phyloP scores from a whole-genome alignment of 495 filamentous ascomycete species.

The Podospora fimiseda region DNA sequence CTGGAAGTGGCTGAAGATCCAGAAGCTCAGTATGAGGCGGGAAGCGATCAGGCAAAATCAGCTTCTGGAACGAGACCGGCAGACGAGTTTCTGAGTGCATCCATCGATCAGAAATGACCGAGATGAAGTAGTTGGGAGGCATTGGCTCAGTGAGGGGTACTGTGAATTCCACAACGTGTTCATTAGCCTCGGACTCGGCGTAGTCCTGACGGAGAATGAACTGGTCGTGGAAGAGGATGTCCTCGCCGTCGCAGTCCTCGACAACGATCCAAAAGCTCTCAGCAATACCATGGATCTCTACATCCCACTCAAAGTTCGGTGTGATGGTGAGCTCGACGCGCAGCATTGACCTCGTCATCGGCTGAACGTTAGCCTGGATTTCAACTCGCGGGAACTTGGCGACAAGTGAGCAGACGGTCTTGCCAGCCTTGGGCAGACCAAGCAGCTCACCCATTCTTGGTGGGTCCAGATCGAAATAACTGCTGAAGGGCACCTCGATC shows the following conservation, averaged over 20 bases:
- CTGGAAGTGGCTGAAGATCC: constrained; percentile 83
- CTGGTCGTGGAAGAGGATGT: constrained; percentile 91
- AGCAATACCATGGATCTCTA: constrained; percentile 73
- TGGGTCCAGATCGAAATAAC: constrained; percentile 92
- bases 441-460: constrained; percentile 96
- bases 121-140: constrained; percentile 98
- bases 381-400: constrained; percentile 91
- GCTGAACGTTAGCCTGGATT: constrained; percentile 85
- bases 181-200: constrained; percentile 70
- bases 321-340: constrained; percentile 87
- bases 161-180: constrained; percentile 96
- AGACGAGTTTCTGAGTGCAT: constrained; percentile 96
- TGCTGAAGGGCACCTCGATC: constrained; percentile 89
- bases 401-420: constrained; percentile 75
- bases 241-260: constrained; percentile 95
- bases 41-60: constrained; percentile 92
- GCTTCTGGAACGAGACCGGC: constrained; percentile 87
- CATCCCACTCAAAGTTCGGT: constrained; percentile 96
- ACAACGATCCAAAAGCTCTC: constrained; percentile 97
- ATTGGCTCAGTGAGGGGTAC: constrained; percentile 95
- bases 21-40: constrained; percentile 85
- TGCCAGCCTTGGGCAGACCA: constrained; percentile 84
- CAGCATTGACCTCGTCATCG: constrained; percentile 94
- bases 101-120: constrained; percentile 89
- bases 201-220: constrained; percentile 87